Evolutionary conservation across 176 grass and related monocot genomes (phyloP), one percentile per base, ranked within the genome.

Genomic region (Panicum miliaceum): DNA sequence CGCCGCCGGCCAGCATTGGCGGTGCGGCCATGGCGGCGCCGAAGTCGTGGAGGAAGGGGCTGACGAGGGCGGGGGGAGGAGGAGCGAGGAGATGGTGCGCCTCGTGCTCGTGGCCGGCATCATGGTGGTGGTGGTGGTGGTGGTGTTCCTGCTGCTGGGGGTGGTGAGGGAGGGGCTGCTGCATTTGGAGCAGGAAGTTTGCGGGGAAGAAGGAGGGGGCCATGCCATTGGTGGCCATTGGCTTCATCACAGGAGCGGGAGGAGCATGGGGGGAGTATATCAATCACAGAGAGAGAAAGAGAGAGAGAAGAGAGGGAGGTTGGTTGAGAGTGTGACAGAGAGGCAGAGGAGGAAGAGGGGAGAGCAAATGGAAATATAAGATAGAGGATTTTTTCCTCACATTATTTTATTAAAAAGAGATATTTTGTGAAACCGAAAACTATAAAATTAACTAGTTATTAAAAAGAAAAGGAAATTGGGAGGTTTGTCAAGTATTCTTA

Each of bases 101-200:
- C 61, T 35, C 68, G 34, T 56, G 74, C 0, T 27, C 46, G 64
- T 75, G 43, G 43, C 20, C 37, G 43, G 41, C 56, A 1, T 53
- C 51, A 53, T 53, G 51, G 51, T 46, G 32, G 7, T 82, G 54
- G 68, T 20, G 38, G 2, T 81, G 58, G 3, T 19, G 36, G 23
- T 75, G 77, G 2, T 41, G 47, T 0, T 75, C 29, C 2, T 42
- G 18, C 26, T 69, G 71, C 53, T 82, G 94, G 4, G 45, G 83
- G 50, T 81, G 75, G 12, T 92, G 87, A 40, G 82, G 84, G 40
- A 84, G 40, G 4, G 87, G 46, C 36, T 85, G 89, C 75, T 94
- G 94, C 85, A 97, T 92, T 71, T 90, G 94, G 63, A 97, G 77
- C 58, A 97, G 71, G 87, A 97, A 97, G 89, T 92, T 92, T 13